Evolutionary conservation across 345 rosid species (phyloP), one percentile per base, ranked within the genome.

Genomic region (Sonneratia caseolaris): DNA sequence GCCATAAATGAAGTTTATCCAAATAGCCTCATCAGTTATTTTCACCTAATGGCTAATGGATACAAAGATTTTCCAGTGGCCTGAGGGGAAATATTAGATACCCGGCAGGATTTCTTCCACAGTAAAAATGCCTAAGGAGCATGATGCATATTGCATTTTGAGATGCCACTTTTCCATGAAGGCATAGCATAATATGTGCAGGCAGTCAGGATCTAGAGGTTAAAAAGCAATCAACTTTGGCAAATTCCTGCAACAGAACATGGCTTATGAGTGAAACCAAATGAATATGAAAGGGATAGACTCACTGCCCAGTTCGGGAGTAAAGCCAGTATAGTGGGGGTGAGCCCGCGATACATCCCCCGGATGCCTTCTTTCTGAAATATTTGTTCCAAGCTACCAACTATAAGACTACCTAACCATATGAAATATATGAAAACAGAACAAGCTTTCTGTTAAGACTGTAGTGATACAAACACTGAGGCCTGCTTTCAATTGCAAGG

Each of bases 241-340:
- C 56, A 49, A 13, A 49, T 3, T 45, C 61, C 3, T 15, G 24
- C 9, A 55, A 55, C 18, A 16, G 59, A 5, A 59, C 36, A n/a
- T 7, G 35, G 65, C 37, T 61, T 13, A n/a, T 27, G 37, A 61
- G 24, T 22, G 22, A 61, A 24, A 24, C 15, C 65, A 27, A 61
- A 22, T 7, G 16, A 32, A 22, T 24, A 61, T 10, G 13, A 62
- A 71, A 56, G 45, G 5, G 27, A 16, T 35, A 14, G 13, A 75
- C 85, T 80, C 64, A 92, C 98, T 11, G 97, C 97, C 97, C 97
- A 91, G 73, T 89, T 91, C 12, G 97, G 89, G 76, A 91, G 93
- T 75, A 91, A 83, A 1, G 97, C 97, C 77, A 91, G 72, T 27
- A 83, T 86, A 37, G 93, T 91, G 3, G 97, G 93, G 49, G 90